phyloP scores from a whole-genome alignment of 257 asterid species.

The Nicotiana paniculata region DNA sequence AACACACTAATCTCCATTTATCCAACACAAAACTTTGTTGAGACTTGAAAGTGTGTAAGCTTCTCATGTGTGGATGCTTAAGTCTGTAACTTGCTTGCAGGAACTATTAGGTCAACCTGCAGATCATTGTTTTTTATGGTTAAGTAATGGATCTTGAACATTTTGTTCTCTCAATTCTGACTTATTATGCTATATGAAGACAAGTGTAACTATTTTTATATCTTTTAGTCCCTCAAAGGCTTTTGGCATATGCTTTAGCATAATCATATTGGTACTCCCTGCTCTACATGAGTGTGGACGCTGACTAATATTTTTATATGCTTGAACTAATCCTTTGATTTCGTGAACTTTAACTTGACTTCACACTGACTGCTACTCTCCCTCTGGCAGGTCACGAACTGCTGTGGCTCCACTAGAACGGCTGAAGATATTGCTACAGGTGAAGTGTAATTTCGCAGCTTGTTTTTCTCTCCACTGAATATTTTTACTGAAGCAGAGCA shows the following conservation, averaged over 20 bases:
- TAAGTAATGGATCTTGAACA: too few relatives aligned
- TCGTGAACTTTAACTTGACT: background rate
- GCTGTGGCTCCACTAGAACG: slow-evolving; percentile 99
- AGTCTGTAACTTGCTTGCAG: too few relatives aligned
- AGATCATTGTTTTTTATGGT: too few relatives aligned
- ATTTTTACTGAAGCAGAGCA: background rate
- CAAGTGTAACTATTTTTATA: too few relatives aligned
- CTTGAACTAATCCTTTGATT: background rate
- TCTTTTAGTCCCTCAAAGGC: background rate
- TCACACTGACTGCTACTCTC: background rate
- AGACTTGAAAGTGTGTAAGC: too few relatives aligned
- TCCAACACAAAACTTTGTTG: too few relatives aligned
- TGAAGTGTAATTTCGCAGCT: slow-evolving; percentile 8
- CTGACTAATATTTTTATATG: background rate
- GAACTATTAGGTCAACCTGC: too few relatives aligned
- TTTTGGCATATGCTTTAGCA: background rate
- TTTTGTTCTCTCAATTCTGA: too few relatives aligned
- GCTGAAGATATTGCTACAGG: slow-evolving; percentile 92
- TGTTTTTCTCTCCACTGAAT: background rate
- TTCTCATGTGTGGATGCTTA: too few relatives aligned
- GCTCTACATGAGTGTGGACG: background rate
- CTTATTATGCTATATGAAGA: too few relatives aligned
- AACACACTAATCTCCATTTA: too few relatives aligned
- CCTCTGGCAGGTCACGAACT: slow-evolving; percentile 76
- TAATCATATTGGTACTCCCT: background rate